These are phyloP conservation scores for Hygrophorus russula DNA, from an alignment of 768 basidiomycete genomes.

Conservation along the genomic window DNA sequence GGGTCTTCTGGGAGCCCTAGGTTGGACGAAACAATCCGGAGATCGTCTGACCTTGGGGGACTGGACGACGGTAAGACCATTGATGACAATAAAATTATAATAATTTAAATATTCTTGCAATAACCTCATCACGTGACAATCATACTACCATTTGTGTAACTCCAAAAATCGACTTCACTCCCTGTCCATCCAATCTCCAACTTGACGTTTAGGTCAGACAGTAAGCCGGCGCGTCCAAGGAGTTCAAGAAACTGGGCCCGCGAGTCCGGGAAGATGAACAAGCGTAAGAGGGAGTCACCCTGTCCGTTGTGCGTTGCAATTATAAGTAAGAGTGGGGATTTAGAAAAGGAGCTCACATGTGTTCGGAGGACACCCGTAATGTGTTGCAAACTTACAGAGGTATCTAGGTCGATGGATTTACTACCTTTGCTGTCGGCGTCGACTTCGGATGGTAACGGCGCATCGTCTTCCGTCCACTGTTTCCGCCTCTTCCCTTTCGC, in stretches of 20 bases:
- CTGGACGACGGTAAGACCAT: no score
- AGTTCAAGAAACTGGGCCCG: conserved; percentile 54
- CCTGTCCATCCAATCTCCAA: conserved; percentile 20
- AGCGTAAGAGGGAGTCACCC: conserved; percentile 43
- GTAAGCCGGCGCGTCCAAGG: conserved; percentile 34
- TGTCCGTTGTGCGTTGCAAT: conserved; percentile 16
- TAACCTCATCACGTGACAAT: neutral
- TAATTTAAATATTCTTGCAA: no score
- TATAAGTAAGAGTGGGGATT: neutral
- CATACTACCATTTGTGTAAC: conserved; percentile 38
- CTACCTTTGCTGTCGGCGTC: conserved; percentile 13
- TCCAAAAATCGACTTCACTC: conserved; percentile 56
- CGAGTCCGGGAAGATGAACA: conserved; percentile 69
- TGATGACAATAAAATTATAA: no score
- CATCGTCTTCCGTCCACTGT: conserved; percentile 37
- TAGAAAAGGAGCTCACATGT: conserved; percentile 39
- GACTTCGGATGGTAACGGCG: conserved; percentile 18
- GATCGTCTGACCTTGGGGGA: no score
- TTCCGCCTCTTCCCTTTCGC: conserved; percentile 24
- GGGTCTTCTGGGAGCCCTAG: conserved; percentile 22
- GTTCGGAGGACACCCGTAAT: conserved; percentile 40
- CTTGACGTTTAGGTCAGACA: conserved; percentile 22
- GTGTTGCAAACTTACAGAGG: conserved; percentile 27
- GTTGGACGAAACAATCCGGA: no score
- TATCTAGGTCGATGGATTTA: conserved; percentile 11